phyloP scores from a whole-genome alignment of 345 rosid species.

The Salix brachista region DNA sequence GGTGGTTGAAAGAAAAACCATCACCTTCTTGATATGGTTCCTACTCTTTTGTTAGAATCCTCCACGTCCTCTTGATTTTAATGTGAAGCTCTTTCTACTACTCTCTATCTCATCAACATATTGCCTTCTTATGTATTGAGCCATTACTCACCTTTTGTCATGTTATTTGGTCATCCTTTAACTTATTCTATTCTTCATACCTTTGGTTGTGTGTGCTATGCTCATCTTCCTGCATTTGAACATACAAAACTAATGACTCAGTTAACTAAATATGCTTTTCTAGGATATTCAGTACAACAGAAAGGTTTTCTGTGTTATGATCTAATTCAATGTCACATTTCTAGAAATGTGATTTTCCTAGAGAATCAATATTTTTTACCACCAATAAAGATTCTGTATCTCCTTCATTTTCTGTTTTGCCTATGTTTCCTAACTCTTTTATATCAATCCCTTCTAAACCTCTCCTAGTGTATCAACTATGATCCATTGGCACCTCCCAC shows the following conservation, averaged over 20 bases:
- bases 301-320: neutral
- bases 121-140: neutral
- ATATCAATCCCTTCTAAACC: neutral
- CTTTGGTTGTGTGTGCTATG: neutral
- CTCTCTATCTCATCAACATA: neutral
- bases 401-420: neutral
- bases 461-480: neutral
- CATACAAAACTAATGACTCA: neutral
- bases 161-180: neutral
- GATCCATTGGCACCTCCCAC: no score
- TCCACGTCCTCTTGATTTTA: neutral
- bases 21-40: neutral
- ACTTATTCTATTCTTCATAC: neutral
- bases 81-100: neutral
- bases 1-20: neutral
- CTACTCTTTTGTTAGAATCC: neutral
- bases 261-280: neutral
- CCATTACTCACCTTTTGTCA: neutral
- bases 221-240: neutral
- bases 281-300: neutral
- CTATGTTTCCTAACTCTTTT: neutral
- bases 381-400: neutral
- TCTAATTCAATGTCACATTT: neutral
- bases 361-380: neutral
- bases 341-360: no score